Evolutionary conservation across 352 stramenopile genomes (phyloP), one percentile per base, ranked within the genome.

Genomic region (Phytophthora sansomeana): DNA sequence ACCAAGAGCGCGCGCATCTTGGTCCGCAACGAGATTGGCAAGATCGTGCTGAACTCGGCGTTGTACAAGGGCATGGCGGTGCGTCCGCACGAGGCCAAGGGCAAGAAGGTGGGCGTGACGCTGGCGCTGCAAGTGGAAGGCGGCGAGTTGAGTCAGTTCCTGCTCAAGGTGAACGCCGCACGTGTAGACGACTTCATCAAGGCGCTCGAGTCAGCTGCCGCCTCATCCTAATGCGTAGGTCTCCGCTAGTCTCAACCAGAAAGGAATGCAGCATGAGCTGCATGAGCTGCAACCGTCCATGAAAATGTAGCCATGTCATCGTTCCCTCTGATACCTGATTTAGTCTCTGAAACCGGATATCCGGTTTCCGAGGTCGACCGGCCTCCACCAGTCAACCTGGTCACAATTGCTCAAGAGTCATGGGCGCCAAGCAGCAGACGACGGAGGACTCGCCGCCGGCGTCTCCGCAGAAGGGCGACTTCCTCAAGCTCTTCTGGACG

Each of bases 401-500:
- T 57, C 71, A 75, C 35, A 64, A 70, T 75, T 73, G 62, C 53
- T 73, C 53, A 29, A 10, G 53, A 62, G 58, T 55, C 62, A 81
- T 81, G 69, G 70, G 53, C 62, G 66, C 33, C 61, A 78, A 78
- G 71, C 66, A 75, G 60, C 51, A 77, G 50, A 47, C 63, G 56
- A 55, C 43, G 62, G 44, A 50, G 30, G 33, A 60, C 44, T 43
- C 2, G 13, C 38, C 53, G 48, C 41, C 57, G 38, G 49, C 58
- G 50, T 66, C 63, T 57, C 56, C 64, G 35, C 51, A 67, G 33
- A 83, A 85, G 71, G 65, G 69, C 64, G 82, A 89, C 67, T 96
- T 94, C 74, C 81, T 96, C 66, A 95, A 96, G 77, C 81, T 96
- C 42, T 96, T 96, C 68, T 96, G 85, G 83, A 92, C 81, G 50